phyloP scores from a whole-genome alignment of 129 eudicot species.

The Oenanthe sinensis region DNA sequence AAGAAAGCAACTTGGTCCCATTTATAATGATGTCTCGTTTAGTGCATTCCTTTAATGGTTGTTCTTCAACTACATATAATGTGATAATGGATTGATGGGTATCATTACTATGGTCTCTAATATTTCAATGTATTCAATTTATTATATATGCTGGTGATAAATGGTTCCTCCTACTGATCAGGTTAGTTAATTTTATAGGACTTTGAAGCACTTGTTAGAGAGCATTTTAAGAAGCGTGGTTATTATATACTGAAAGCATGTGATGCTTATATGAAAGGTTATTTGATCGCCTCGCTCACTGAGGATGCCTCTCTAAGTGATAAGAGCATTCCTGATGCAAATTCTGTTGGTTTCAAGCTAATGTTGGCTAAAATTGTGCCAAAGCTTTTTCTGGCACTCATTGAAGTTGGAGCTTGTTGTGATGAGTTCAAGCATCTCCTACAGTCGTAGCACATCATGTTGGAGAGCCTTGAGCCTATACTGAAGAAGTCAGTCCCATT shows the following conservation, averaged over 20 bases:
- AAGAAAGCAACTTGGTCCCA: background rate
- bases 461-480: too few relatives aligned
- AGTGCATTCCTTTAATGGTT: background rate
- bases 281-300: slow-evolving; percentile 71
- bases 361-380: slow-evolving; percentile 81
- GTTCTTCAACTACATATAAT: background rate
- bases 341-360: slow-evolving; percentile 95
- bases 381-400: slow-evolving; percentile 55
- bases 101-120: background rate
- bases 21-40: background rate
- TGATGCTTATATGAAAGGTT: slow-evolving; percentile 93
- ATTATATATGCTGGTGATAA: background rate
- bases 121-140: background rate
- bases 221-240: slow-evolving; percentile 78
- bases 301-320: slow-evolving; percentile 68
- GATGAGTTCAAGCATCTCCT: slow-evolving; percentile 65
- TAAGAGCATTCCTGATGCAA: slow-evolving; percentile 51
- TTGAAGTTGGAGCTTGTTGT: slow-evolving; percentile 73
- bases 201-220: slow-evolving; percentile 61
- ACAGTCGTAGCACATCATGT: slow-evolving; percentile 21
- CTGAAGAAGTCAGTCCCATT: slow-evolving; percentile 15
- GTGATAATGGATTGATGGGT: background rate
- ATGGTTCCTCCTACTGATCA: background rate
- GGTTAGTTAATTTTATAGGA: slow-evolving; percentile 34
- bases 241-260: slow-evolving; percentile 86